Evolutionary conservation across 345 rosid genomes (phyloP), one percentile per base, ranked within the genome.

Genomic region (Heritiera littoralis): DNA sequence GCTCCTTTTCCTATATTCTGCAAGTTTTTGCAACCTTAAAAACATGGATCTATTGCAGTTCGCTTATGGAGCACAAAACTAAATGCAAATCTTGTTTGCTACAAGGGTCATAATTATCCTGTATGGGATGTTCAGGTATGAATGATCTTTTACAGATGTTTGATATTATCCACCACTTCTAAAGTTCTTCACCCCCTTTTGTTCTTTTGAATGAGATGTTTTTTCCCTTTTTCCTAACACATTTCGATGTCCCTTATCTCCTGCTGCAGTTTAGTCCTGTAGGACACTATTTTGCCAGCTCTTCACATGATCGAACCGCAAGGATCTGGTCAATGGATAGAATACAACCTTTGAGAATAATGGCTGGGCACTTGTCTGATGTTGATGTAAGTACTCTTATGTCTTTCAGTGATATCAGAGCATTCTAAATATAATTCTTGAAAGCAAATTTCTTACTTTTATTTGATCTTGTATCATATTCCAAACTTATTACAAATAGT

Each of bases 301-400:
- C 93, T 85, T 94, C 99, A 56, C 99, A 97, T 88, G 99, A 97
- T 81, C 90, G 98, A 81, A 93, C 98, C 23, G 98, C 98, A 48
- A 87, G 97, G 82, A 86, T 97, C 79, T 97, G 99, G 98, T 88
- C 98, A 17, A 89, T 97, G 98, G 98, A 94, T 75, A 89, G 92
- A 88, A 85, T 93, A 81, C 98, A 90, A 80, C 98, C 98, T 81
- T 81, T 94, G 82, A 88, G 99, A 74, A 92, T 94, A 84, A 87
- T 93, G 96, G 99, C 98, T 68, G 98, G 99, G 77, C 99, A 97
- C 88, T 83, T 97, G 72, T 97, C 98, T 78, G 99, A 97, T 87
- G 98, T 94, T 68, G 98, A 94, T 83, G 99, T 93, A 82, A 89
- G 98, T 80, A 61, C 10, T 61, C 71, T 64, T 58, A 6, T 8